A percentile compares a stretch with the other conserved stretches of the same genome.
Evolutionary conservation across 345 rosid genomes (phyloP).

Genomic region (Bruguiera gymnorhiza): DNA sequence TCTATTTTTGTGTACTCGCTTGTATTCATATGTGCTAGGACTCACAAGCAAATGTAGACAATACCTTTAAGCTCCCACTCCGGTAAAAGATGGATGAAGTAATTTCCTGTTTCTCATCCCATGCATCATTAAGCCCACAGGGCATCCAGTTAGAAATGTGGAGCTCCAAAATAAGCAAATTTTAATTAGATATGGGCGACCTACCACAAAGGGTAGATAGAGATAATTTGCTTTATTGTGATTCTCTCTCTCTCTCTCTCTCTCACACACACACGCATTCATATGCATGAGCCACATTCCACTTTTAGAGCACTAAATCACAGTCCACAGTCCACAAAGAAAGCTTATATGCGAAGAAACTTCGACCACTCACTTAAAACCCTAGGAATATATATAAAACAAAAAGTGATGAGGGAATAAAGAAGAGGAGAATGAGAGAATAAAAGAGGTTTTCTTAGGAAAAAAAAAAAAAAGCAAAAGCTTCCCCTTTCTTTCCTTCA

Average conservation of each 20-base stretch:
- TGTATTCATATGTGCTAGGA: too few species aligned
- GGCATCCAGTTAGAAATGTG: not conserved
- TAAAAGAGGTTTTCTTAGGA: conserved; percentile 11
- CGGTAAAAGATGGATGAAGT: too few species aligned
- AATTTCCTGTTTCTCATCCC: conserved; percentile 48
- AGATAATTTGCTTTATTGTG: conserved; percentile 19
- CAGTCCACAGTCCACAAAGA: conserved; percentile 31
- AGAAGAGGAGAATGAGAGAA: conserved; percentile 25
- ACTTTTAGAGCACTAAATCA: conserved; percentile 35
- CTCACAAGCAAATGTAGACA: not conserved
- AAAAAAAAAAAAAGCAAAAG: conserved; percentile 23
- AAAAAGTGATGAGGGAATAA: conserved; percentile 29
- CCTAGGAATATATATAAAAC: conserved; percentile 53
- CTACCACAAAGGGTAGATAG: conserved; percentile 33
- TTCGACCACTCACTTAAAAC: conserved; percentile 50
- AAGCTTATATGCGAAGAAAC: conserved; percentile 59
- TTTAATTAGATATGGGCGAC: conserved; percentile 19
- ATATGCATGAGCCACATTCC: conserved; percentile 28
- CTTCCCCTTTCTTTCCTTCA: conserved; percentile 20
- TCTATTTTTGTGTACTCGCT: too few species aligned
- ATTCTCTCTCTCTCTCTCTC: not conserved
- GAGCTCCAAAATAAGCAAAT: conserved; percentile 7
- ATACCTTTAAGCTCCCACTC: not conserved
- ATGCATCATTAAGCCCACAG: conserved; percentile 35
- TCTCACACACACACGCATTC: conserved; percentile 2